Base-by-base conservation (phyloP, 78 protist species). In the Dictyostelium firmibasis region DNA sequence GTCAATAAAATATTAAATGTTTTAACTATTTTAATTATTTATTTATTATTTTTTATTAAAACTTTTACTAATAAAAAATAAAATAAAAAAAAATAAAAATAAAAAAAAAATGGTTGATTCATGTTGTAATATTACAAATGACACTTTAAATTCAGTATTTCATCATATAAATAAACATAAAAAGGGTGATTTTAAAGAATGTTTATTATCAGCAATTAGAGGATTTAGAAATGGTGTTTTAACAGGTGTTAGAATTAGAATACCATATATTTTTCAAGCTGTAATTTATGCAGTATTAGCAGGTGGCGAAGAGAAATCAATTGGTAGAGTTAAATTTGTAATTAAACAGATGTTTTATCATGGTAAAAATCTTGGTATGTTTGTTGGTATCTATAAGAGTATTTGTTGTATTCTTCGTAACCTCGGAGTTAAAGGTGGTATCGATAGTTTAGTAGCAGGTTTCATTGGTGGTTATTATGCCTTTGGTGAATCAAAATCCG, bases 401-500 rank as follows among this genome's bases (percentile, higher is more conserved):
- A 81, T 94, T 16, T 94, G 96, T 79, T 87, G 93, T 83, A 29
- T 86, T 11, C 87, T 94, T 84, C 44, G 96, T 50, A 43, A 94
- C 16, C 2, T 83, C 50, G 96, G 96, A 9, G 36, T 94, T 2
- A 85, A 77, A 25, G 93, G 96, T 23, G 96, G 96, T 41, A 38
- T 87, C n/a, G 96, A 94, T 13, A 72, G 85, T 35, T 81, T 84
- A 78, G 44, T 94, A 44, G 96, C 96, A 8, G 96, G 96, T 76
- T 94, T 94, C 44, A 44, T 94, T 76, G 96, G 96, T 44, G 96
- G 96, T 92, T 94, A 94, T 57, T 62, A 35, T 77, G 96, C 94
- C 43, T 94, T 94, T 75, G 96, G 96, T 74, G 94, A 94, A 1
- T 81, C 81, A 23, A 81, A 74, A 36, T 62, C 85, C 4, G 69